Evolutionary conservation across 2,329 filamentous ascomycete species (phyloP).

Genomic region (Aureobasidium musti): DNA sequence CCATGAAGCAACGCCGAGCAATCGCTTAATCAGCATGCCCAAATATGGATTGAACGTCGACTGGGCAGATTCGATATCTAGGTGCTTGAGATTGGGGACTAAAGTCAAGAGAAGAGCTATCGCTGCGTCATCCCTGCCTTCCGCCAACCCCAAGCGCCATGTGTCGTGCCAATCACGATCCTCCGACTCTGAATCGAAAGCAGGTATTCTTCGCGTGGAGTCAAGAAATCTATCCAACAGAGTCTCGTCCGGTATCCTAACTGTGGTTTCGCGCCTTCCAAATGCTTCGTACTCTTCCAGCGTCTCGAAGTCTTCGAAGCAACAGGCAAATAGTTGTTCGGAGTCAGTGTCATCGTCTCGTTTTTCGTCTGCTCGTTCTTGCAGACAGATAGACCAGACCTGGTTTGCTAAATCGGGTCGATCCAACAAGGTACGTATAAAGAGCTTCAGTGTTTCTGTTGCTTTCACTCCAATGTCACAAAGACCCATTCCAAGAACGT

Average conservation of each 20-base stretch:
- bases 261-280: background rate
- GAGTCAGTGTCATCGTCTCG: background rate
- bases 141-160: background rate
- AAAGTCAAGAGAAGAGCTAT: background rate
- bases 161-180: background rate
- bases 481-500: too few relatives aligned
- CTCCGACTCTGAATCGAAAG: background rate
- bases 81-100: background rate
- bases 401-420: background rate
- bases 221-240: background rate
- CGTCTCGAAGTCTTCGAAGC: background rate
- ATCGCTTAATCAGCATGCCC: background rate
- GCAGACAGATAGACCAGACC: background rate
- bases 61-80: background rate
- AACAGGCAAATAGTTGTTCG: background rate
- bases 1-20: background rate
- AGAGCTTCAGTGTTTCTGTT: background rate
- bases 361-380: background rate
- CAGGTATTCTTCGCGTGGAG: background rate
- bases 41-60: background rate
- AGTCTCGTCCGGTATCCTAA: background rate
- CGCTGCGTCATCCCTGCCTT: background rate
- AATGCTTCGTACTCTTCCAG: background rate
- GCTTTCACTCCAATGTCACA: background rate
- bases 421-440: background rate